These are phyloP conservation scores for Clavispora carvajalis DNA, from an alignment of 805 yeast genomes.

Conservation along the genomic window DNA sequence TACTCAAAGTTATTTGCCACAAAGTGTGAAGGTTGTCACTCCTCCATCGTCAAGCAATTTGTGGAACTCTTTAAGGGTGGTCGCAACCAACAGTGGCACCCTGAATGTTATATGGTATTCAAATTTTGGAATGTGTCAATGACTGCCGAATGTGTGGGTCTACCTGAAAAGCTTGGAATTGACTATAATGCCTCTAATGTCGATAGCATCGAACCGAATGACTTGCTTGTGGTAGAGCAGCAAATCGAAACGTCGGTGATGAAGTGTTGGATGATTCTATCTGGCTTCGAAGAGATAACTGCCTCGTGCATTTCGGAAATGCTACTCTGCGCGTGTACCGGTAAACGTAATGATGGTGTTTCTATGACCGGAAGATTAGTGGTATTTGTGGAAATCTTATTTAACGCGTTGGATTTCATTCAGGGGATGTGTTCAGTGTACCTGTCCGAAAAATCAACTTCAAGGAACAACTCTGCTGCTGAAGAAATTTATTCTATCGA, in stretches of 20 bases:
- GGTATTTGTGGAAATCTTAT: conserved; percentile 67
- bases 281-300: conserved; percentile 84
- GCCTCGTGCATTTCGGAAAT: conserved; percentile 88
- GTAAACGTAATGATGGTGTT: conserved; percentile 64
- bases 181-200: conserved; percentile 4
- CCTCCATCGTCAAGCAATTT: conserved; percentile 88
- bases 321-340: conserved; percentile 77
- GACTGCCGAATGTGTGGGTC: conserved; percentile 55
- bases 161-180: conserved; percentile 13
- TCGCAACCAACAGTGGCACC: conserved; percentile 95
- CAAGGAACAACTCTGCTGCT: conserved; percentile 1
- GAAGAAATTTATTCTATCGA: conserved; percentile 22
- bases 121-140: conserved; percentile 92
- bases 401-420: conserved; percentile 64
- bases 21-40: conserved; percentile 88
- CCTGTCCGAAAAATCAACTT: conserved; percentile 12
- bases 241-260: conserved; percentile 53
- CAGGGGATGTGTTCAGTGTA: conserved; percentile 18
- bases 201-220: conserved; percentile 31
- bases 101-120: conserved; percentile 97
- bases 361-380: conserved; percentile 67
- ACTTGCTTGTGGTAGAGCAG: conserved; percentile 54
- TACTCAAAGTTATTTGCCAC: conserved; percentile 82
- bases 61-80: conserved; percentile 92
- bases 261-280: conserved; percentile 80